phyloP scores from a whole-genome alignment of 371 early-diverging fungal species.

The Mucor mucedo region DNA sequence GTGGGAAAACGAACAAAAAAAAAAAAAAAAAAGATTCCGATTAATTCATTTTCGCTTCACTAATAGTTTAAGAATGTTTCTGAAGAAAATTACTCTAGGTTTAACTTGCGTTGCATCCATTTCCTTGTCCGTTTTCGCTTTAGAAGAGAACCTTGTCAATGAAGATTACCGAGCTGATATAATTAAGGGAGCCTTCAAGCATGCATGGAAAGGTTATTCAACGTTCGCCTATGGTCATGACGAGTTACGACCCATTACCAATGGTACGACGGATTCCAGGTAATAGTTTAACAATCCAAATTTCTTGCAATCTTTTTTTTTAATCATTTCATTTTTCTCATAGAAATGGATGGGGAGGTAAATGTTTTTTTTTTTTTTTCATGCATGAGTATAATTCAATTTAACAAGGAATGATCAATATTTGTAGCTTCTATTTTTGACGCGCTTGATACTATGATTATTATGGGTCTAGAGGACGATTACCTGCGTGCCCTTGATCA shows the following conservation, averaged over 20 bases:
- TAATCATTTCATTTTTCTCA: slow-evolving; percentile 24
- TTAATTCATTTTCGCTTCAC: neutral
- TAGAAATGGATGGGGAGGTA: slow-evolving; percentile 57
- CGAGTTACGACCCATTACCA: slow-evolving; percentile 56
- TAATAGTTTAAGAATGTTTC: slow-evolving; percentile 5
- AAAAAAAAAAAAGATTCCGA: neutral
- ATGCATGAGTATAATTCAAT: neutral
- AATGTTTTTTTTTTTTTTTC: slow-evolving; percentile 25
- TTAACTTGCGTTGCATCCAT: neutral
- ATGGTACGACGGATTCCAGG: slow-evolving; percentile 66
- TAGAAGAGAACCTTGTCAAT: neutral
- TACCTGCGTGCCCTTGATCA: slow-evolving; percentile 68
- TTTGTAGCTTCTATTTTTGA: slow-evolving; percentile 77
- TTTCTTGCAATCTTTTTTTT: neutral
- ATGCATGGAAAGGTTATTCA: slow-evolving; percentile 84
- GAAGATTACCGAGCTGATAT: slow-evolving; percentile 10
- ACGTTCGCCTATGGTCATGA: slow-evolving; percentile 65
- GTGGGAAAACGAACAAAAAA: neutral
- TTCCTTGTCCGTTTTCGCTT: slow-evolving; percentile 1
- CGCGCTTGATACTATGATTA: slow-evolving; percentile 80
- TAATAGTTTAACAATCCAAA: slow-evolving; percentile 37
- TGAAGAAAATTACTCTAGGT: slow-evolving; percentile 11
- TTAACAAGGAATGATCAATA: slow-evolving; percentile 1
- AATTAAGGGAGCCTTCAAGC: slow-evolving; percentile 60
- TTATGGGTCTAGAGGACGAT: slow-evolving; percentile 82